These are phyloP conservation scores for Narthecium ossifragum DNA, from an alignment of 106 monocot genomes.

Conservation along the genomic window DNA sequence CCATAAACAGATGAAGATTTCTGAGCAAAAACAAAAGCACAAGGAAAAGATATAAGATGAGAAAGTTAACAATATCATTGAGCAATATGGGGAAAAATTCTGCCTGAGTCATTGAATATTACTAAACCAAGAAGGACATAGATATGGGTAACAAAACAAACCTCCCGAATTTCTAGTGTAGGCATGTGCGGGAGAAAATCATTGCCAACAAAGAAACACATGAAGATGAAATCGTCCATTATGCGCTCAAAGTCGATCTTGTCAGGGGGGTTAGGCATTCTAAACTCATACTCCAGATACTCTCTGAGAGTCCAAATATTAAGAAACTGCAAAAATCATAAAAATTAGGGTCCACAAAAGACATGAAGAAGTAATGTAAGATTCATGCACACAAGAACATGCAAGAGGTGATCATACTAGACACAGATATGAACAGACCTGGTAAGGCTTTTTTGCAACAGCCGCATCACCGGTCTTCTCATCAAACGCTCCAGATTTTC, in stretches of 20 bases:
- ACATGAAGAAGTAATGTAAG: neutral
- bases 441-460: slow-evolving; percentile 80
- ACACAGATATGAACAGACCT: slow-evolving; percentile 33
- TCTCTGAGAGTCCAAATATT: slow-evolving; percentile 97
- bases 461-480: slow-evolving; percentile 54
- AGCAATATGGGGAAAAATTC: too few relatives aligned
- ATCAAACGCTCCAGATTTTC: slow-evolving; percentile 88
- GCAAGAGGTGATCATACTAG: neutral
- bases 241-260: slow-evolving; percentile 89
- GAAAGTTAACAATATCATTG: too few relatives aligned
- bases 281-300: slow-evolving; percentile 88
- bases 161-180: slow-evolving; percentile 95
- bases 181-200: slow-evolving; percentile 99
- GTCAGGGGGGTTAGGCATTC: slow-evolving; percentile 70
- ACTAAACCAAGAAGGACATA: too few relatives aligned
- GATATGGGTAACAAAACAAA: slow-evolving; percentile 20
- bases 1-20: too few relatives aligned
- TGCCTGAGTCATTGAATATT: too few relatives aligned
- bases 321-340: slow-evolving; percentile 69
- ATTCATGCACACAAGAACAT: neutral
- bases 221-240: slow-evolving; percentile 96
- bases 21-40: too few relatives aligned
- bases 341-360: neutral
- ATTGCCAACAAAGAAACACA: slow-evolving; percentile 98
- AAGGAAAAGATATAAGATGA: too few relatives aligned